These are phyloP conservation scores for Thraustotheca clavata DNA, from an alignment of 352 stramenopile genomes.

Conservation along the genomic window DNA sequence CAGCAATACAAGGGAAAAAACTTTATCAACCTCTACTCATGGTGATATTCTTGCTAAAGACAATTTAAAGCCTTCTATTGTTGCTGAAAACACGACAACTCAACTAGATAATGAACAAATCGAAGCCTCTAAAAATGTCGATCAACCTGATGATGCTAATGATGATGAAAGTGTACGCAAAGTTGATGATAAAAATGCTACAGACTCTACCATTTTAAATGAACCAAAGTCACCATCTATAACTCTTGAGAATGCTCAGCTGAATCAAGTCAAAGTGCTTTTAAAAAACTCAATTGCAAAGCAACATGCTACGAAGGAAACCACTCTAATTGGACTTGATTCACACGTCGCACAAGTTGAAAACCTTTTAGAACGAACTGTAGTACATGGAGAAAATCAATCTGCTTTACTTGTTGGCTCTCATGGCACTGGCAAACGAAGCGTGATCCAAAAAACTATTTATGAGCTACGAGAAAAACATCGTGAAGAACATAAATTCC, in stretches of 20 bases:
- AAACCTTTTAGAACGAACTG: conserved; percentile 51
- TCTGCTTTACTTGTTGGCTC: conserved; percentile 65
- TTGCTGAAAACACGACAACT: no score
- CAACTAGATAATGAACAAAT: no score
- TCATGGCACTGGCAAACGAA: conserved; percentile 35
- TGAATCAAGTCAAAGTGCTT: conserved; percentile 9
- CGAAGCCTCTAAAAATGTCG: no score
- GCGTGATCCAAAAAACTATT: conserved; percentile 45
- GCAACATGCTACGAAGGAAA: background rate
- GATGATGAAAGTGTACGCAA: background rate
- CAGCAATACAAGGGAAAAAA: no score
- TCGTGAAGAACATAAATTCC: conserved; percentile 33
- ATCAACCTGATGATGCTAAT: background rate
- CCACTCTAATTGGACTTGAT: conserved; percentile 1
- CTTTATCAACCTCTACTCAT: no score
- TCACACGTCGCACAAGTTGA: background rate
- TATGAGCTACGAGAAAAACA: conserved; percentile 29
- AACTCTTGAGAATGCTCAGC: background rate
- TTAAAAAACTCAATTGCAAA: background rate
- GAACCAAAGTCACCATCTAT: background rate
- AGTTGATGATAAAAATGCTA: background rate
- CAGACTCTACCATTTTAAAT: background rate
- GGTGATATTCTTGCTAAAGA: no score
- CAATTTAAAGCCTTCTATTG: no score
- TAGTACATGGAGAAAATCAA: conserved; percentile 66